These are phyloP conservation scores for Zygotorulaspora florentina DNA, from an alignment of 805 yeast genomes.

Conservation along the genomic window DNA sequence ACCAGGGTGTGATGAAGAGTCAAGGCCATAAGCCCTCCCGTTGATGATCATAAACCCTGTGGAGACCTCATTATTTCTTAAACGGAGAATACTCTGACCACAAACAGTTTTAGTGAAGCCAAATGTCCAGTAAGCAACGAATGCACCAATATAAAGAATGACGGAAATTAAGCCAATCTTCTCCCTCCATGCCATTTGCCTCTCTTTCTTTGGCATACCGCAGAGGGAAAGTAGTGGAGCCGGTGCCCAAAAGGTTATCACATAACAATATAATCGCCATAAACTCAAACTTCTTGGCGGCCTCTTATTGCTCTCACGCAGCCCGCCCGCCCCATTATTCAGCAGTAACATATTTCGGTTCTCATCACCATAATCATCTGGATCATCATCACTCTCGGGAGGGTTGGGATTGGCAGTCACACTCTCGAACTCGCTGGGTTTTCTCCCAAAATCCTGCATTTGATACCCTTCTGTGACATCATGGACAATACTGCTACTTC, in stretches of 20 bases:
- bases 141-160: constrained; percentile 66
- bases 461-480: constrained; percentile 6
- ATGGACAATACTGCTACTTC: background rate
- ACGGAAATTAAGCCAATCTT: constrained; percentile 80
- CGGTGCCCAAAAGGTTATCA: constrained; percentile 91
- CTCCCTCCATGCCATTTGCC: constrained; percentile 97
- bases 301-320: constrained; percentile 1
- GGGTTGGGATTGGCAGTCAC: background rate
- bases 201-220: constrained; percentile 73
- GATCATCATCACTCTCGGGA: constrained; percentile 4
- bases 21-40: constrained; percentile 74
- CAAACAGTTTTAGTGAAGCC: constrained; percentile 88
- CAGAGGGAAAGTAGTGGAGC: constrained; percentile 48
- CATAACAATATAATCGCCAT: constrained; percentile 80
- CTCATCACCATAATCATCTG: constrained; percentile 7
- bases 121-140: constrained; percentile 83
- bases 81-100: constrained; percentile 41
- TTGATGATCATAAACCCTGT: constrained; percentile 66
- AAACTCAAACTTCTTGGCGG: constrained; percentile 6
- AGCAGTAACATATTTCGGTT: constrained; percentile 1
- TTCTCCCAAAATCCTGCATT: constrained; percentile 5
- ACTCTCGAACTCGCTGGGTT: constrained; percentile 1
- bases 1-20: constrained; percentile 69
- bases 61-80: constrained; percentile 55
- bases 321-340: background rate